A percentile compares a stretch with the other conserved stretches of the same genome.
These are phyloP conservation scores for Rosellinia necatrix DNA, from an alignment of 2,329 filamentous ascomycete species.

Conservation along the genomic window DNA sequence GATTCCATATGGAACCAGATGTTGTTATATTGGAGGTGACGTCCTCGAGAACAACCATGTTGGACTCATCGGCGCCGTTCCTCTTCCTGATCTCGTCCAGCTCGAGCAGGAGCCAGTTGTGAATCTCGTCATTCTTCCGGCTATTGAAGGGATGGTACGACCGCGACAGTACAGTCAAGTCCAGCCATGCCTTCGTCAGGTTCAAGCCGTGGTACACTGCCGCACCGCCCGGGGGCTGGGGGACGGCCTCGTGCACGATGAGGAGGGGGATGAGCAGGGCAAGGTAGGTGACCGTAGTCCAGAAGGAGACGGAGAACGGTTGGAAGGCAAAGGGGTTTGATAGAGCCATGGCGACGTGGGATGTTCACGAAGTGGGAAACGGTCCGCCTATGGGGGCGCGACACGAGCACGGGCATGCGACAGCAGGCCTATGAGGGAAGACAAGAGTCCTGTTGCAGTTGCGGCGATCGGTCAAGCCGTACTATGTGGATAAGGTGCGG, in stretches of 20 bases:
- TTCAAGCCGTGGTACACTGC: slow-evolving; percentile 69
- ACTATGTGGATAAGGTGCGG: slow-evolving; percentile 26
- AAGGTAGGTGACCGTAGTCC: slow-evolving; percentile 76
- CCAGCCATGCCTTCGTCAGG: slow-evolving; percentile 82
- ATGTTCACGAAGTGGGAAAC: slow-evolving; percentile 13
- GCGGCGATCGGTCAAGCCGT: background rate
- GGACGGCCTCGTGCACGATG: slow-evolving; percentile 76
- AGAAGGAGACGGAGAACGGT: slow-evolving; percentile 79
- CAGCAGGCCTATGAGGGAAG: background rate
- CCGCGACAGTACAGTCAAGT: slow-evolving; percentile 75
- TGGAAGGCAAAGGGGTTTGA: slow-evolving; percentile 74
- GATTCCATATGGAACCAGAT: slow-evolving; percentile 41
- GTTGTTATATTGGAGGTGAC: slow-evolving; percentile 77
- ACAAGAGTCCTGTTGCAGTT: slow-evolving; percentile 22
- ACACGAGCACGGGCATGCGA: slow-evolving; percentile 5
- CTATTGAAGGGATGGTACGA: slow-evolving; percentile 90
- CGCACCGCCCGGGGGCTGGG: slow-evolving; percentile 62
- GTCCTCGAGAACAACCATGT: slow-evolving; percentile 78
- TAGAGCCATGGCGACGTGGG: slow-evolving; percentile 32
- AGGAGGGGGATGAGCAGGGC: slow-evolving; percentile 75
- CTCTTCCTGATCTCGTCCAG: slow-evolving; percentile 70
- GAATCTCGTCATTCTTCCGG: slow-evolving; percentile 78
- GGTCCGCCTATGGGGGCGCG: slow-evolving; percentile 22
- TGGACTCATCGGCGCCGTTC: slow-evolving; percentile 55
- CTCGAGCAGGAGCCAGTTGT: slow-evolving; percentile 73